Evolutionary conservation across 1,284 basidiomycete genomes (phyloP).

Genomic region (Xerocomus minutiporus): DNA sequence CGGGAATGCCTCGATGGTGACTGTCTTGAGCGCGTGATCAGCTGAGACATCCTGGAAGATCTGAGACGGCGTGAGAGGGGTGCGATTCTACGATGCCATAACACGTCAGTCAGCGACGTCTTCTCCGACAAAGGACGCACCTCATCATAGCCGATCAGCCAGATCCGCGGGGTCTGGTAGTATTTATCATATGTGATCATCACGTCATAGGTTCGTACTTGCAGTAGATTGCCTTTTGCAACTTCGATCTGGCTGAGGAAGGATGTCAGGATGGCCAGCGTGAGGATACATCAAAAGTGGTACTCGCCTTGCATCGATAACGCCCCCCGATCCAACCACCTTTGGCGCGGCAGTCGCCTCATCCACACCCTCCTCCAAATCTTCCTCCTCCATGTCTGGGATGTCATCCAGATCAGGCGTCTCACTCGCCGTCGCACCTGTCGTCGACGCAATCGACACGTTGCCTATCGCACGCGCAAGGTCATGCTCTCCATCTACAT

Average conservation of each 20-base stretch:
- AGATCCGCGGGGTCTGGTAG: conserved; percentile 94
- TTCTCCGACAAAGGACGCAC: conserved; percentile 37
- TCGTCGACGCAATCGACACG: conserved; percentile 39
- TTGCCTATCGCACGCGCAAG: conserved; percentile 40
- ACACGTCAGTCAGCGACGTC: conserved; percentile 4
- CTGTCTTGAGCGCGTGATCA: conserved; percentile 97
- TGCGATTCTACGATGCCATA: conserved; percentile 61
- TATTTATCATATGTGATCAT: conserved; percentile 99
- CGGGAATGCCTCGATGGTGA: conserved; percentile 97
- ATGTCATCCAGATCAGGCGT: conserved; percentile 87
- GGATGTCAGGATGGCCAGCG: not conserved
- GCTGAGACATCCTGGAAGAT: conserved; percentile 98
- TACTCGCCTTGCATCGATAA: conserved; percentile 41
- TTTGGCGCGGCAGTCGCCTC: conserved; percentile 73
- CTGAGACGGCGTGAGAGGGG: conserved; percentile 80
- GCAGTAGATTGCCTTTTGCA: conserved; percentile 79
- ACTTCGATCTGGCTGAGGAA: conserved; percentile 51
- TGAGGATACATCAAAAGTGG: not conserved
- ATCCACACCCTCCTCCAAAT: conserved; percentile 74
- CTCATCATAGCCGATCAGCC: conserved; percentile 94
- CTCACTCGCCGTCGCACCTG: conserved; percentile 42
- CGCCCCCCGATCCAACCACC: conserved; percentile 32
- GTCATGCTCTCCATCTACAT: conserved; percentile 53
- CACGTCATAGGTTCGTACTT: conserved; percentile 98
- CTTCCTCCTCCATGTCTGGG: conserved; percentile 88